Evolutionary conservation across 2,329 filamentous ascomycete genomes (phyloP), one percentile per base, ranked within the genome.

Genomic region (Pseudogymnoascus sp.): DNA sequence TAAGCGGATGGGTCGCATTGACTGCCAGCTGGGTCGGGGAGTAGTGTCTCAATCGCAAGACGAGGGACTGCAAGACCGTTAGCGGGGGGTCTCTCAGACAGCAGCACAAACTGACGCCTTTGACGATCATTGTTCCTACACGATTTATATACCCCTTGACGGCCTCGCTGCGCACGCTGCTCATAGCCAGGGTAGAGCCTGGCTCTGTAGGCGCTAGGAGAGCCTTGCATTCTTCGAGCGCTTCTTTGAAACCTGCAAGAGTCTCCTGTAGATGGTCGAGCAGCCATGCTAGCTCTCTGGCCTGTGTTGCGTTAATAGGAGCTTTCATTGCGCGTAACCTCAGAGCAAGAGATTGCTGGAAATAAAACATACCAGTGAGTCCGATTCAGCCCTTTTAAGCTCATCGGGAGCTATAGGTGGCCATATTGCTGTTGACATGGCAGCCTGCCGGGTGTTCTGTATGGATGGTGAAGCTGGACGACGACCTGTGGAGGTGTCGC

Each of bases 101-200:
- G 10, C 36, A 56, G 38, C 23, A 38, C 31, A 4, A 53, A 82
- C 87, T 70, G 80, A 93, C 90, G 68, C 92, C 93, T 75, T 96
- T 96, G 67, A 96, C 89, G 67, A 99, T 89, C 61, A 89, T 86
- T n/a, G 91, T 91, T 40, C 95, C 95, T 37, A 96, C 86, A 62
- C 95, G 86, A 1, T 93, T 97, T 65, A 97, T 85, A 70, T 91
- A 90, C 16, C 95, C 95, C 75, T 99, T 99, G 66, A 97, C 87
- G 68, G 84, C 86, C 78, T 99, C 95, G 63, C 91, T 93, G 63
- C 93, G 85, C 63, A 89, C 84, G 12, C 93, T 96, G 66, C 90
- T 95, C 68, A 99, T 83, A 31, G 95, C 93, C 28, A 99, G 84
- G 0, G 93, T 99, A 70, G 88, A 93, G 7, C 92, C 92, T 0